A percentile compares a stretch with the other conserved stretches of the same genome.
Evolutionary conservation across 164 flowering plant species (phyloP).

Genomic region (Piper betle): DNA sequence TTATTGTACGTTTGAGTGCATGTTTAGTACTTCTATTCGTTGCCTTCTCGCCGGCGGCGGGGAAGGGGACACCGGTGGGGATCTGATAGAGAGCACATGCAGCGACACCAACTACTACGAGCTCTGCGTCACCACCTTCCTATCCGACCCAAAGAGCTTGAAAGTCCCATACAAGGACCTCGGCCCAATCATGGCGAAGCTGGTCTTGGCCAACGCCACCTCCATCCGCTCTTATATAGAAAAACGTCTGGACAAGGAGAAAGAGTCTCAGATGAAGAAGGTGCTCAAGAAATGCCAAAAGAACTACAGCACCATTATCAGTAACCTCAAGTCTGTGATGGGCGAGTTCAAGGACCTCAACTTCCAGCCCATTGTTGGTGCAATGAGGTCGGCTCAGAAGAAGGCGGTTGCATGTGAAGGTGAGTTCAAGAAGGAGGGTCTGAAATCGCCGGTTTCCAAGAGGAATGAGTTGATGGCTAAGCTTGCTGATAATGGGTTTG

Average conservation of each 20-base stretch:
- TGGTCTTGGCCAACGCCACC: background rate
- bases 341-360: background rate
- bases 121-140: background rate
- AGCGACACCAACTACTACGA: background rate
- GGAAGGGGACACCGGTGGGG: background rate
- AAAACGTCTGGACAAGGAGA: background rate
- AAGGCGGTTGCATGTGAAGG: background rate
- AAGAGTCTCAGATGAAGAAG: background rate
- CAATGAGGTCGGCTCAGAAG: background rate
- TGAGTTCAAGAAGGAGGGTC: background rate
- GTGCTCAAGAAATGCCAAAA: background rate
- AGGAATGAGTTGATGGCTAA: background rate
- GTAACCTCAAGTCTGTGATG: background rate
- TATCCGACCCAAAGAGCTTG: background rate
- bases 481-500: slow-evolving; percentile 1
- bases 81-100: background rate
- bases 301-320: background rate
- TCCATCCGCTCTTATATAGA: background rate
- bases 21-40: too few species aligned
- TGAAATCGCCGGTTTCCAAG: background rate
- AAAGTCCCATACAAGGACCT: background rate
- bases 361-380: background rate
- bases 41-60: too few species aligned
- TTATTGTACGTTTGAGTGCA: too few species aligned
- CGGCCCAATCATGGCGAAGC: background rate